phyloP scores from a whole-genome alignment of 371 early-diverging fungal species.

The Circinella umbellata region DNA sequence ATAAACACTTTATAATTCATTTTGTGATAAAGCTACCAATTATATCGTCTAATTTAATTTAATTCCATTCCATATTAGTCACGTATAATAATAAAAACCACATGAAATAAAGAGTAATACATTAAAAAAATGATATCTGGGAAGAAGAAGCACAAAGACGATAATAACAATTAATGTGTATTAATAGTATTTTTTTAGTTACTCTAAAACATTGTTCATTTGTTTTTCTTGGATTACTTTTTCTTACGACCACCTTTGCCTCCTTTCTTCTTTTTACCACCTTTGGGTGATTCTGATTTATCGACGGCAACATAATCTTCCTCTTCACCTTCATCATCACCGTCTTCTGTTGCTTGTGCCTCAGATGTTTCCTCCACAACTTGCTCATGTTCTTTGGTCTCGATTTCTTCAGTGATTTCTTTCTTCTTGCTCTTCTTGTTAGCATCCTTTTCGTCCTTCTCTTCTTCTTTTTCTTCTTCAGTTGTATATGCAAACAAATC shows the following conservation, averaged over 20 bases:
- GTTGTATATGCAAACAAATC: conserved; percentile 82
- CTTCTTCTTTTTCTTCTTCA: conserved; percentile 63
- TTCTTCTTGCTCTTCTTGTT: conserved; percentile 1
- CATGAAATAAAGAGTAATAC: too few relatives aligned
- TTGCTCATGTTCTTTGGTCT: neutral
- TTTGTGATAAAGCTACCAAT: too few relatives aligned
- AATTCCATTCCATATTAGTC: too few relatives aligned
- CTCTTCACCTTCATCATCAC: conserved; percentile 12
- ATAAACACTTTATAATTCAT: too few relatives aligned
- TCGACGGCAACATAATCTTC: conserved; percentile 8
- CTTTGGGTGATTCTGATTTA: conserved; percentile 1
- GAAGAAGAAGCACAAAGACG: too few relatives aligned
- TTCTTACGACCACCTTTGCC: conserved; percentile 14
- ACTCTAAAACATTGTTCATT: too few relatives aligned
- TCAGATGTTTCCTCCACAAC: conserved; percentile 23
- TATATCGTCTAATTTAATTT: too few relatives aligned
- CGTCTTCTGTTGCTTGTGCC: neutral
- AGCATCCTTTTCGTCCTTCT: conserved; percentile 7
- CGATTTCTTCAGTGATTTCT: neutral
- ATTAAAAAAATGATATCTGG: too few relatives aligned
- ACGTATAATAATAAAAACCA: too few relatives aligned
- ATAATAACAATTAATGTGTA: too few relatives aligned
- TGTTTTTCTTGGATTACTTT: neutral
- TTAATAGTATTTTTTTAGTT: too few relatives aligned
- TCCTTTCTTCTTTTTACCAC: conserved; percentile 14